A percentile compares a stretch with the other conserved stretches of the same genome.
phyloP scores from a whole-genome alignment of 441 rosid genomes.

The Brassica hybrid region DNA sequence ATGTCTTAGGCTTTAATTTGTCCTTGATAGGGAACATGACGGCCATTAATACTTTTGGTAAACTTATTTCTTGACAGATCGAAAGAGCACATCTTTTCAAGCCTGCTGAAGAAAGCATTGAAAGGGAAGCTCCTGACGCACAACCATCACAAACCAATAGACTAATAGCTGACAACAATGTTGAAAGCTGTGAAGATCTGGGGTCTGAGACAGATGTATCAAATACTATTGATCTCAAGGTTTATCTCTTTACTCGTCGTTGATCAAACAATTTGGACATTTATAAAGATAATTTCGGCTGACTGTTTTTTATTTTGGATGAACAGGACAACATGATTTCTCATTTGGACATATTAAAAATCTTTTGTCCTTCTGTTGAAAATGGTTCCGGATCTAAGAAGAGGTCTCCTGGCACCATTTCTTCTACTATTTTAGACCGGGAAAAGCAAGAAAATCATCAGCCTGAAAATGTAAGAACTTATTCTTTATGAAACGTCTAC shows the following conservation, averaged over 20 bases:
- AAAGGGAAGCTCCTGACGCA: constrained; percentile 33
- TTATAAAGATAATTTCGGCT: constrained; percentile 3
- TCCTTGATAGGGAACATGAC: constrained; percentile 18
- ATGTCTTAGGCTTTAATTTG: not conserved
- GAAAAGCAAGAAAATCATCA: constrained; percentile 43
- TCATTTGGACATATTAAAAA: constrained; percentile 43
- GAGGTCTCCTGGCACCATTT: constrained; percentile 38
- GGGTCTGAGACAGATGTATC: constrained; percentile 35
- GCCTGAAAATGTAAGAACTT: constrained; percentile 47
- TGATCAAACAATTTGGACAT: constrained; percentile 1
- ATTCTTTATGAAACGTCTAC: constrained; percentile 13
- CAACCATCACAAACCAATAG: constrained; percentile 41
- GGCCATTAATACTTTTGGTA: constrained; percentile 29
- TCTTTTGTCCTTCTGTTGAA: constrained; percentile 35
- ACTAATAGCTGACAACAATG: constrained; percentile 43
- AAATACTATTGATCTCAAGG: constrained; percentile 45
- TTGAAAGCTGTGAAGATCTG: constrained; percentile 41
- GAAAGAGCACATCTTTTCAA: constrained; percentile 66
- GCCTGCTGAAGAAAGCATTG: constrained; percentile 47
- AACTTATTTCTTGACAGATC: constrained; percentile 59
- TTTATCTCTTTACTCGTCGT: constrained; percentile 23
- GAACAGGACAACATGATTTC: constrained; percentile 43
- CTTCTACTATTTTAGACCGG: constrained; percentile 40
- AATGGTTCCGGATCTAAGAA: constrained; percentile 41
- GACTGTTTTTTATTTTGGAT: constrained; percentile 9